Evolutionary conservation across 2,329 filamentous ascomycete species (phyloP).

Genomic region (Nigrospora osmanthi): DNA sequence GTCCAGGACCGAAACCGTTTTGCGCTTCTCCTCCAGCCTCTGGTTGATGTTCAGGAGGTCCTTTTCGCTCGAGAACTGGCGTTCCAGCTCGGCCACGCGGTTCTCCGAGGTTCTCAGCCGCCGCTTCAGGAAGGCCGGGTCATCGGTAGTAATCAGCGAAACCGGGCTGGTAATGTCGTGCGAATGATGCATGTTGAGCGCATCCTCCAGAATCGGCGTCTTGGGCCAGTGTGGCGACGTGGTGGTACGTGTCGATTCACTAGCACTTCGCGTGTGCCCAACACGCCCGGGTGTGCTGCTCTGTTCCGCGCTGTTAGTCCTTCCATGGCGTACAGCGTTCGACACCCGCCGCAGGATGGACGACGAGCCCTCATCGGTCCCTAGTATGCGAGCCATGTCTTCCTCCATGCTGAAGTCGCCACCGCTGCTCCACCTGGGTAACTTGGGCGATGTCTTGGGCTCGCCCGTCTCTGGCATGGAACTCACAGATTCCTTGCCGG

Average conservation of each 20-base stretch:
- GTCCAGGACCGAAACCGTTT: conserved; percentile 89
- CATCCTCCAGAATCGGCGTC: conserved; percentile 54
- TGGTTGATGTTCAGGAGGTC: conserved; percentile 72
- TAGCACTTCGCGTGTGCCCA: conserved; percentile 54
- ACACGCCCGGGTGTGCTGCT: conserved; percentile 32
- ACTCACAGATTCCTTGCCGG: conserved; percentile 39
- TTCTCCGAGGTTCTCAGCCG: conserved; percentile 78
- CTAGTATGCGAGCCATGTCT: conserved; percentile 85
- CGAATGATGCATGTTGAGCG: conserved; percentile 32
- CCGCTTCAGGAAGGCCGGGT: conserved; percentile 59
- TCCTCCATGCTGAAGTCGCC: conserved; percentile 92
- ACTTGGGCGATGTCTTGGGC: conserved; percentile 53
- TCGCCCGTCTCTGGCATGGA: conserved; percentile 30
- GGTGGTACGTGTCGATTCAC: conserved; percentile 57
- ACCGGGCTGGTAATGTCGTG: conserved; percentile 68
- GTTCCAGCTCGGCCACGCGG: conserved; percentile 77
- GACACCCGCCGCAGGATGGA: conserved; percentile 84
- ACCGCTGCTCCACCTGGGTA: conserved; percentile 69
- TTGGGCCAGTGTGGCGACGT: conserved; percentile 64
- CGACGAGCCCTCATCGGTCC: conserved; percentile 66
- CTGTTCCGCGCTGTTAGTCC: conserved; percentile 72
- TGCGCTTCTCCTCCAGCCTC: conserved; percentile 84
- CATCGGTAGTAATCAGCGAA: conserved; percentile 52
- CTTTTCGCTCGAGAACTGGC: conserved; percentile 61
- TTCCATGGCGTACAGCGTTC: conserved; percentile 86